Percentiles rank a stretch among this genome's conserved stretches.
Conservation (phyloP, 805 yeast genomes). For the Saturnispora kantuleensis region DNA sequence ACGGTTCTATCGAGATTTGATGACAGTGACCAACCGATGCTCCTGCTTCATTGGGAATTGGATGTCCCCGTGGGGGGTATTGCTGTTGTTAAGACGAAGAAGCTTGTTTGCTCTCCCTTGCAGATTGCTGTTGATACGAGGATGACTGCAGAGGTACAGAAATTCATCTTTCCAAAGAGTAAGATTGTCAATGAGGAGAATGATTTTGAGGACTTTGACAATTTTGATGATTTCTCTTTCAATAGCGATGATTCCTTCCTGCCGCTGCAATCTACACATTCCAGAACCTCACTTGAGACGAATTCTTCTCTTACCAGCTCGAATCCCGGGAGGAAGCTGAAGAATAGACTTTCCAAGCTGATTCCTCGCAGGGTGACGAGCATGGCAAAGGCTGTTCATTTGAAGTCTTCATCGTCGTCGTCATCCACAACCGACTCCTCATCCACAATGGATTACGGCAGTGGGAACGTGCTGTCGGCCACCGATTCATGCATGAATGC, state of each 20-base stretch:
- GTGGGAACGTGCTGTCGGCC: not conserved
- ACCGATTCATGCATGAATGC: not conserved
- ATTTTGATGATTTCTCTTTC: not conserved
- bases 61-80: constrained; percentile 60
- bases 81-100: constrained; percentile 39
- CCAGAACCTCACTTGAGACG: not conserved
- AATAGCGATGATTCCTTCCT: constrained; percentile 4
- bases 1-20: constrained; percentile 45
- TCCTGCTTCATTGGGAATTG: constrained; percentile 42
- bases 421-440: not conserved
- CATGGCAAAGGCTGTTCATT: not conserved
- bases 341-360: not conserved
- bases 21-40: constrained; percentile 24
- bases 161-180: constrained; percentile 23
- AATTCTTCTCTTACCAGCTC: not conserved
- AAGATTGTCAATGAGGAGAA: constrained; percentile 1
- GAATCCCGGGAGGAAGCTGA: not conserved
- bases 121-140: constrained; percentile 47
- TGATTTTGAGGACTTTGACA: constrained; percentile 1
- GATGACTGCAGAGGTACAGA: constrained; percentile 40
- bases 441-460: not conserved
- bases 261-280: constrained; percentile 1
- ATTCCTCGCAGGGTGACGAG: not conserved
- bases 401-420: not conserved
- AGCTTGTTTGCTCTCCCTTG: constrained; percentile 43